These are phyloP conservation scores for Scleroderma bovista DNA, from an alignment of 768 basidiomycete species.

Conservation along the genomic window DNA sequence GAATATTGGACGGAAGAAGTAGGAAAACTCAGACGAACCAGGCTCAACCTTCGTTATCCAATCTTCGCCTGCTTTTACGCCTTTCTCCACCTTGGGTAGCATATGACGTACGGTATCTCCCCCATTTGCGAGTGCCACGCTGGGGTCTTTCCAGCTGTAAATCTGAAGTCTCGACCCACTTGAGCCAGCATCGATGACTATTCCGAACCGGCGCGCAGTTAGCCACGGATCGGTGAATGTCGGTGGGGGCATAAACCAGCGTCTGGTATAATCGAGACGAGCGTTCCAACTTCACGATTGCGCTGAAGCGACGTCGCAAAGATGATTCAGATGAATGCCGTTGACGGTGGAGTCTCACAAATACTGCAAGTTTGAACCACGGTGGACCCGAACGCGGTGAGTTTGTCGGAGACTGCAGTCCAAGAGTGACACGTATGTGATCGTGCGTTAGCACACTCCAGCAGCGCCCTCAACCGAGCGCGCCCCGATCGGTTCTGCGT, in stretches of 20 bases:
- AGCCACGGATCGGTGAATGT: conserved; percentile 70
- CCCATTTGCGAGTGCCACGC: conserved; percentile 48
- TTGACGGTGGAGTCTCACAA: neutral
- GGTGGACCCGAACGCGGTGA: no score
- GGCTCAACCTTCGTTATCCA: conserved; percentile 95
- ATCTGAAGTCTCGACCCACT: conserved; percentile 95
- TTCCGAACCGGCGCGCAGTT: conserved; percentile 75
- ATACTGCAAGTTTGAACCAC: no score
- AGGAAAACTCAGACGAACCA: conserved; percentile 48
- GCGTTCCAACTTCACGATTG: neutral
- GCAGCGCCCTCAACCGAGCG: no score
- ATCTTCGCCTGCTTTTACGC: conserved; percentile 68
- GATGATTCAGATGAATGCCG: neutral
- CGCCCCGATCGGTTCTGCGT: no score
- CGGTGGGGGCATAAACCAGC: conserved; percentile 65
- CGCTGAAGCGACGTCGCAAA: neutral
- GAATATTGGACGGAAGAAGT: no score
- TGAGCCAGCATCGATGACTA: conserved; percentile 98
- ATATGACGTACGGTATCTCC: conserved; percentile 44
- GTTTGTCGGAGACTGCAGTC: no score
- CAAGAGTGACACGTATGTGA: no score
- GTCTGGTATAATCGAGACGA: neutral
- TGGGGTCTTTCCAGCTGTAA: conserved; percentile 92
- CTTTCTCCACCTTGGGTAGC: conserved; percentile 88
- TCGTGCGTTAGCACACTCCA: no score